Conservation (phyloP, 2,329 filamentous ascomycete species). For the Epichloe sp. region DNA sequence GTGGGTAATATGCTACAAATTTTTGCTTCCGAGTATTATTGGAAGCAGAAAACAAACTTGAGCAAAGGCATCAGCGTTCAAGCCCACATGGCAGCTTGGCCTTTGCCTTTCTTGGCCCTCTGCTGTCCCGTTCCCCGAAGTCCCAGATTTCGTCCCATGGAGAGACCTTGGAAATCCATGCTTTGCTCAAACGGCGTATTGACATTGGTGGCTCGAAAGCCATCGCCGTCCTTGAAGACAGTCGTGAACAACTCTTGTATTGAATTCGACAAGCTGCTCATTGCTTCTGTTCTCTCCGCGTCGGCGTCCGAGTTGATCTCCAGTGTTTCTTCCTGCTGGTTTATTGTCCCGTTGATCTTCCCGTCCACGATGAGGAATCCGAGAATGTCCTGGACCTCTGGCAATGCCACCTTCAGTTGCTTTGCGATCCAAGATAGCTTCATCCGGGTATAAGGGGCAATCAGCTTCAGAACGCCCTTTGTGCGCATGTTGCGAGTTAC, state of each 20-base stretch:
- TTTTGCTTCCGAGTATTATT: background rate
- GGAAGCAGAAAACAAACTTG: background rate
- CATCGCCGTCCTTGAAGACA: constrained; percentile 67
- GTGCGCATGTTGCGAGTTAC: constrained; percentile 97
- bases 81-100: constrained; percentile 1
- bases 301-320: constrained; percentile 66
- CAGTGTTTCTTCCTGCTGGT: constrained; percentile 75
- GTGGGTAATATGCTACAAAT: background rate
- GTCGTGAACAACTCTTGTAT: constrained; percentile 56
- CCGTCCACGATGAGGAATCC: constrained; percentile 86
- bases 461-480: constrained; percentile 84
- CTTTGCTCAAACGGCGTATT: constrained; percentile 15
- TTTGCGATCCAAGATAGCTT: constrained; percentile 76
- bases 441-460: constrained; percentile 90
- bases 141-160: constrained; percentile 5
- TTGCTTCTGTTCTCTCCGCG: constrained; percentile 57
- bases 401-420: constrained; percentile 70
- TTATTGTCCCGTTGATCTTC: constrained; percentile 75
- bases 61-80: background rate
- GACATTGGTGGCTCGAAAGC: constrained; percentile 33
- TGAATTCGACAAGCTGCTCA: constrained; percentile 59
- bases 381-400: constrained; percentile 91
- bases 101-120: constrained; percentile 3
- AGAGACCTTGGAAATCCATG: constrained; percentile 15
- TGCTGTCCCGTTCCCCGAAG: constrained; percentile 3